phyloP scores from a whole-genome alignment of 441 rosid genomes.

The California macrophylla region DNA sequence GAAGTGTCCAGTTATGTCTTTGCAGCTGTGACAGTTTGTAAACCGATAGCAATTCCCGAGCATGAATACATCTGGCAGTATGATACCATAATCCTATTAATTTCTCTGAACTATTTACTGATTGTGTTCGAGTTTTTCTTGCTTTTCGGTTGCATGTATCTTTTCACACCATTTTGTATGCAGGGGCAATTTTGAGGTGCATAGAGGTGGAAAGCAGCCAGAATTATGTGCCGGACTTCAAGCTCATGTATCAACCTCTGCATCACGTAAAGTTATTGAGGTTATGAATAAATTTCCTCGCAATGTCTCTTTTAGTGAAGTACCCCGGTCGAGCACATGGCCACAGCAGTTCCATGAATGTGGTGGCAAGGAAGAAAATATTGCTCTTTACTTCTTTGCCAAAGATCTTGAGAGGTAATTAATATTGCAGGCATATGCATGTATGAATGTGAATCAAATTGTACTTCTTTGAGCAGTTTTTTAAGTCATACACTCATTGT shows the following conservation, averaged over 20 bases:
- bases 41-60: conserved; percentile 59
- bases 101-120: conserved; percentile 16
- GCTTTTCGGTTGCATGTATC: neutral
- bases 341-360: conserved; percentile 60
- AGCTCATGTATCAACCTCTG: conserved; percentile 79
- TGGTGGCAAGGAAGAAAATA: conserved; percentile 76
- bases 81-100: conserved; percentile 18
- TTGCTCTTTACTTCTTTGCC: conserved; percentile 96
- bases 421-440: neutral
- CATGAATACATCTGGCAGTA: conserved; percentile 90
- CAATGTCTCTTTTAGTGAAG: conserved; percentile 56
- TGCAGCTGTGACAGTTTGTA: conserved; percentile 25
- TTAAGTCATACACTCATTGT: neutral
- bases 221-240: conserved; percentile 64
- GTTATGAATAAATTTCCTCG: conserved; percentile 57
- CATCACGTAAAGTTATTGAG: conserved; percentile 79
- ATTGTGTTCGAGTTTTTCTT: conserved; percentile 2
- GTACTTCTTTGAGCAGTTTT: neutral
- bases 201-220: conserved; percentile 38
- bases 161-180: neutral
- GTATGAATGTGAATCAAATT: neutral
- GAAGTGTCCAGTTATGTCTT: conserved; percentile 25
- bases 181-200: conserved; percentile 76
- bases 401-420: conserved; percentile 72
- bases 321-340: conserved; percentile 73